Conservation (phyloP, 371 early-diverging fungal genomes). For the Mucor lusitanicus region DNA sequence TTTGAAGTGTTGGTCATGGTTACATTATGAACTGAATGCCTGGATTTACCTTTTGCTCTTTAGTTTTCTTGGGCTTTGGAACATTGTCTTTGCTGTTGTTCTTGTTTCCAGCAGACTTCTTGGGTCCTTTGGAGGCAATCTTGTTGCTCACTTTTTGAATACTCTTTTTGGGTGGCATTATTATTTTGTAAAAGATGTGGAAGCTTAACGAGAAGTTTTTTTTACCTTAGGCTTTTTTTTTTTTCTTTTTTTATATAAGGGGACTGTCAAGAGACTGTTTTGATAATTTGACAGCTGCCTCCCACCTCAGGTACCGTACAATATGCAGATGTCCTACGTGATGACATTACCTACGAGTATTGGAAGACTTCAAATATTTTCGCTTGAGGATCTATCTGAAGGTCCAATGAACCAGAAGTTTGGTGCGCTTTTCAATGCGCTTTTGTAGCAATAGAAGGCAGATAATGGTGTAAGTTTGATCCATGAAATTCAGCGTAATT, state of each 20-base stretch:
- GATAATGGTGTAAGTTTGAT: no score
- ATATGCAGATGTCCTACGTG: no score
- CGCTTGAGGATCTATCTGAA: no score
- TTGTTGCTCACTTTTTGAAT: slow-evolving; percentile 10
- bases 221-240: neutral
- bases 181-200: neutral
- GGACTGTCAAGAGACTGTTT: neutral
- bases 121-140: slow-evolving; percentile 5
- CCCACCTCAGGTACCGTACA: no score
- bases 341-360: no score
- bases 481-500: no score
- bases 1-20: neutral
- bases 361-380: no score
- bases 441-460: no score
- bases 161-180: slow-evolving; percentile 16
- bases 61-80: slow-evolving; percentile 1
- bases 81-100: neutral
- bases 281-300: neutral
- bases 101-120: neutral
- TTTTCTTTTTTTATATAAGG: neutral
- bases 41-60: slow-evolving; percentile 12
- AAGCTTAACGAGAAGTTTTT: neutral
- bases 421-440: no score
- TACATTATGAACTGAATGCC: neutral
- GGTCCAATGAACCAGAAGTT: no score